Conservation (phyloP, 345 rosid species). For the Rhizophora apiculata region DNA sequence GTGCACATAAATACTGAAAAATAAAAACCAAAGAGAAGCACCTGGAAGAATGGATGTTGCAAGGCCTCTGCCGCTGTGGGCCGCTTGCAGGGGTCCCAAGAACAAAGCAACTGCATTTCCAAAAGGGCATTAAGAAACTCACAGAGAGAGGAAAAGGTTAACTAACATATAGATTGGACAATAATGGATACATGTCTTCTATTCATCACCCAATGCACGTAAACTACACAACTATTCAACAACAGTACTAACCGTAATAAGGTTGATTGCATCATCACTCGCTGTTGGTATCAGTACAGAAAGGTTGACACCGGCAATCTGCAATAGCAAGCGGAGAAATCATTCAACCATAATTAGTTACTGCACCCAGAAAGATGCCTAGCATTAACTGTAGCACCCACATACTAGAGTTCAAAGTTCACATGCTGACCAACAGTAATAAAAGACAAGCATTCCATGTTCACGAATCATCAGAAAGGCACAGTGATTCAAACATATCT, state of each 20-base stretch:
- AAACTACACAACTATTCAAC: background rate
- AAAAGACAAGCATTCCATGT: background rate
- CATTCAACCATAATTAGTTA: background rate
- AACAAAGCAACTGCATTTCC: constrained; percentile 69
- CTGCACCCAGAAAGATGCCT: no score
- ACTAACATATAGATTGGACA: background rate
- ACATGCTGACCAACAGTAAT: background rate
- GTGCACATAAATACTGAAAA: background rate
- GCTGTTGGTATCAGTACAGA: constrained; percentile 61
- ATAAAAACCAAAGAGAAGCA: constrained; percentile 9
- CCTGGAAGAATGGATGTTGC: constrained; percentile 96
- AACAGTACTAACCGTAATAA: constrained; percentile 46
- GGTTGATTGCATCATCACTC: constrained; percentile 58
- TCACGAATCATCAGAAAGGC: no score
- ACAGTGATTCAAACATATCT: background rate
- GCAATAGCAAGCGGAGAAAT: constrained; percentile 24
- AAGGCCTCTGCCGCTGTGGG: constrained; percentile 81
- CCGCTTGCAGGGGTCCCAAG: constrained; percentile 92
- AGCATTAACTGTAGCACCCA: no score
- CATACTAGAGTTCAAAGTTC: background rate
- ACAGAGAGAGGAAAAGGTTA: background rate
- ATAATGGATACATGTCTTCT: background rate
- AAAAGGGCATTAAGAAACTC: background rate
- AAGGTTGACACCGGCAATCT: constrained; percentile 55
- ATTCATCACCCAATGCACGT: background rate